Base-by-base conservation (phyloP, 805 yeast genomes). In the Schwanniomyces pseudopolymorphus region DNA sequence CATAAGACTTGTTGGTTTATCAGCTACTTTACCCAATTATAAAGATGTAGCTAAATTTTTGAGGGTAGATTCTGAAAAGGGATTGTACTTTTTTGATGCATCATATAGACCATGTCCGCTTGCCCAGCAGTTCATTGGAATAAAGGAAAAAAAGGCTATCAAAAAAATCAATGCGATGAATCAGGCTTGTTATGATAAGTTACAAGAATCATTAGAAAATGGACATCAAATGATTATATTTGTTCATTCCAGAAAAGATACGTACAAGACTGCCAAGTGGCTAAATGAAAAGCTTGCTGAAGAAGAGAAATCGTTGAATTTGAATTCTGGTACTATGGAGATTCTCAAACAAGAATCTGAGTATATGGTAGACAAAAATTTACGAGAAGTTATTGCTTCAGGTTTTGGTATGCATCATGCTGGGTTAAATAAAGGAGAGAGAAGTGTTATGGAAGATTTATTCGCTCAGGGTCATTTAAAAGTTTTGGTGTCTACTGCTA, bases 331-430 rank as follows among this genome's bases (percentile, higher is more conserved):
- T 1, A 76, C 85, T 1, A 65, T 65, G 31, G 90, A 85, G 56
- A 81, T 88, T 36, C 67, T 90, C 45, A 70, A 67, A 28, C 72
- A 78, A 38, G 96, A 89, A 63, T 71, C 87, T 0, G 85, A 78
- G 41, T 66, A 67, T 17, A 78, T 81, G 44, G 69, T 72, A 24
- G 81, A 81, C 57, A 63, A 72, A 24, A 80, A 78, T 4, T 60
- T 90, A 28, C 77, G 80, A 44, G 82, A 79, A 16, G 66, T 89
- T 1, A 55, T 89, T 1, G 83, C 84, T 0, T 67, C 75, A 31
- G 97, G 97, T 0, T 80, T 90, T 58, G 97, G 94, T 13, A 78
- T 89, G 33, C 97, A 90, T 68, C 97, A 90, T 74, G 97, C 97
- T 31, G 97, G 97, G 28, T 72, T 90, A 53, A 69, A 80, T 14